Conservation (phyloP, 495 filamentous ascomycete genomes). For the Trichoderma reesei region DNA sequence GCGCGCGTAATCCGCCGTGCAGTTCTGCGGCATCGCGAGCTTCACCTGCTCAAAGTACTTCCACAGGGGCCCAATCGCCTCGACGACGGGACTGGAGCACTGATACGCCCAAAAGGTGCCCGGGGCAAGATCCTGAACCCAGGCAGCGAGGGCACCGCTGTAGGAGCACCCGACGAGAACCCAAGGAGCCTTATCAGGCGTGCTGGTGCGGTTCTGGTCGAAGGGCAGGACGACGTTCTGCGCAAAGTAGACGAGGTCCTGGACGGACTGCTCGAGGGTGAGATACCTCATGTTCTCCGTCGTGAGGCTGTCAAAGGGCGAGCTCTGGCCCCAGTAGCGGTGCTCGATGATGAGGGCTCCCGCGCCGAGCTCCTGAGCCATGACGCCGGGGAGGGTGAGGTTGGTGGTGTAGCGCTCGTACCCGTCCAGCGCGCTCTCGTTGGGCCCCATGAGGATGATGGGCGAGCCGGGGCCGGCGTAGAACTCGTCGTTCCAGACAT, state of each 20-base stretch:
- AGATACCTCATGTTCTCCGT: slow-evolving; percentile 50
- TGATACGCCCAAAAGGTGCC: slow-evolving; percentile 63
- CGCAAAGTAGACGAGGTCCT: slow-evolving; percentile 55
- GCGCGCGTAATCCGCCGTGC: slow-evolving; percentile 44
- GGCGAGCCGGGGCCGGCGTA: slow-evolving; percentile 48
- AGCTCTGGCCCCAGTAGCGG: slow-evolving; percentile 53
- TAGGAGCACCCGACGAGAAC: slow-evolving; percentile 56
- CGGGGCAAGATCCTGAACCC: slow-evolving; percentile 48
- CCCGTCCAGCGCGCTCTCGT: slow-evolving; percentile 42
- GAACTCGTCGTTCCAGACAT: slow-evolving; percentile 39
- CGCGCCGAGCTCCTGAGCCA: slow-evolving; percentile 44
- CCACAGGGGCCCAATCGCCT: slow-evolving; percentile 56
- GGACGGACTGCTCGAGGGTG: slow-evolving; percentile 52
- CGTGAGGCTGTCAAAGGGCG: slow-evolving; percentile 46
- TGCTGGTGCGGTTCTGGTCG: slow-evolving; percentile 42
- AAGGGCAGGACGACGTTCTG: slow-evolving; percentile 48
- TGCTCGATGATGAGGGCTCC: slow-evolving; percentile 51
- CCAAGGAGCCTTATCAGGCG: slow-evolving; percentile 50
- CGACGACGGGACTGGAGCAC: slow-evolving; percentile 51
- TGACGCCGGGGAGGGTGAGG: slow-evolving; percentile 38
- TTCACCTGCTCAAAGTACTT: slow-evolving; percentile 56
- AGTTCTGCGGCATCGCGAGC: slow-evolving; percentile 54
- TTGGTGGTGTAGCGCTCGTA: slow-evolving; percentile 45
- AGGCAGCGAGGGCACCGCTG: slow-evolving; percentile 52
- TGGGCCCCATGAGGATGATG: slow-evolving; percentile 49